Conservation (phyloP, 306 rosid genomes). For the Acacia melanoxylon region DNA sequence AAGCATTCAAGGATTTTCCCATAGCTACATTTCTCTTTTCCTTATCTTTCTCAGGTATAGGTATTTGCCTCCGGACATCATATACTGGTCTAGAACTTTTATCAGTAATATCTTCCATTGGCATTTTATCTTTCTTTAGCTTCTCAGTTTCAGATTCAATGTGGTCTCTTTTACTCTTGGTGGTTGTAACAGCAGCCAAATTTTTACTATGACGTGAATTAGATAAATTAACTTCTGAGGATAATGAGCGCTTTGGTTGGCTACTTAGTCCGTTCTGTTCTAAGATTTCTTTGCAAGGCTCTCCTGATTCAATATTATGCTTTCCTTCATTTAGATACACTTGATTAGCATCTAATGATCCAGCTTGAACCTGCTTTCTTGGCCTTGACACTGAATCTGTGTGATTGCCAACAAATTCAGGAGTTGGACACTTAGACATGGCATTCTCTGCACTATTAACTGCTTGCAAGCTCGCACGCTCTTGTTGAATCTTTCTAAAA, state of each 20-base stretch:
- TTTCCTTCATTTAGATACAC: slow-evolving; percentile 41
- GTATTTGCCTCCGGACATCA: slow-evolving; percentile 52
- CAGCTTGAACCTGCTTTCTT: slow-evolving; percentile 47
- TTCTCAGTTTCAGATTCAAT: slow-evolving; percentile 64
- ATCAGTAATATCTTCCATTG: slow-evolving; percentile 54
- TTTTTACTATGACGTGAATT: slow-evolving; percentile 54
- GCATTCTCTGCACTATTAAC: slow-evolving; percentile 45
- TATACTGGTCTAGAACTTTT: slow-evolving; percentile 54
- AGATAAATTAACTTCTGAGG: slow-evolving; percentile 48
- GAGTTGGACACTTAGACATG: slow-evolving; percentile 42
- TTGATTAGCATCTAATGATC: slow-evolving; percentile 44
- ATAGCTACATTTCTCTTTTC: slow-evolving; percentile 69
- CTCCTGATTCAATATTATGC: slow-evolving; percentile 40
- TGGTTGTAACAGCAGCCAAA: slow-evolving; percentile 49
- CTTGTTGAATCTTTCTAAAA: slow-evolving; percentile 90
- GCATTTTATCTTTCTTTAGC: slow-evolving; percentile 58
- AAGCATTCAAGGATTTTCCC: slow-evolving; percentile 91
- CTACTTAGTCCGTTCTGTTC: slow-evolving; percentile 45
- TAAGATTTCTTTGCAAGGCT: slow-evolving; percentile 41
- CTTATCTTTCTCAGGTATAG: slow-evolving; percentile 68
- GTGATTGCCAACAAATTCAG: slow-evolving; percentile 41
- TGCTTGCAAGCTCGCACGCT: slow-evolving; percentile 62
- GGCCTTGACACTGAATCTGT: slow-evolving; percentile 44
- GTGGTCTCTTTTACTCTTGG: slow-evolving; percentile 64
- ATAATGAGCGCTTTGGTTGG: slow-evolving; percentile 43